phyloP scores from a whole-genome alignment of 345 rosid genomes.

The Bretschneidera sinensis region DNA sequence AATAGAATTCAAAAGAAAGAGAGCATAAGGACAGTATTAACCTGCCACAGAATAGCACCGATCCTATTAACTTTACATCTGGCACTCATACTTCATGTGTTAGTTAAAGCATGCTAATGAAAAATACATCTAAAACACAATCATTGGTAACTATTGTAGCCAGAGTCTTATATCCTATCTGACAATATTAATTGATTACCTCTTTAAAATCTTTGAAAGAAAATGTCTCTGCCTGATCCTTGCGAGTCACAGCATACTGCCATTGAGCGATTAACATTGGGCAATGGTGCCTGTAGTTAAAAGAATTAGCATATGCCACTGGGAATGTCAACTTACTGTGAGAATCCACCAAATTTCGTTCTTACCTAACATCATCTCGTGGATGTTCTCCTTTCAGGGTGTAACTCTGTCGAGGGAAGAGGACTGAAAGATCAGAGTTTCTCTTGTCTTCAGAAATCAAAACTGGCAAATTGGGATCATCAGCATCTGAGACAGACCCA shows the following conservation, averaged over 20 bases:
- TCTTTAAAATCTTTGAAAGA: constrained; percentile 65
- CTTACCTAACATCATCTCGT: constrained; percentile 68
- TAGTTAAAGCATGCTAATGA: neutral
- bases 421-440: constrained; percentile 35
- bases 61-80: neutral
- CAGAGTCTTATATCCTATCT: neutral
- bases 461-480: constrained; percentile 35
- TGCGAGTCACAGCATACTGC: constrained; percentile 85
- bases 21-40: neutral
- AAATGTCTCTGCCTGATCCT: constrained; percentile 55
- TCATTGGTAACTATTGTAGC: neutral
- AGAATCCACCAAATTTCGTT: neutral
- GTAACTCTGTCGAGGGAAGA: constrained; percentile 76
- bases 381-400: constrained; percentile 69
- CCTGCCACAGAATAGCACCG: neutral
- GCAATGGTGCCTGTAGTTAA: constrained; percentile 55
- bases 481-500: constrained; percentile 42
- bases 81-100: neutral
- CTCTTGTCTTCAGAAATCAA: constrained; percentile 26
- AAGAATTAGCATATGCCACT: constrained; percentile 11
- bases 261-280: constrained; percentile 89
- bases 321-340: neutral
- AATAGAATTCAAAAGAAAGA: no score
- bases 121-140: no score
- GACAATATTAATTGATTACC: constrained; percentile 31